These are phyloP conservation scores for Pseudogymnoascus sp. DNA, from an alignment of 2,329 filamentous ascomycete genomes.

Conservation along the genomic window DNA sequence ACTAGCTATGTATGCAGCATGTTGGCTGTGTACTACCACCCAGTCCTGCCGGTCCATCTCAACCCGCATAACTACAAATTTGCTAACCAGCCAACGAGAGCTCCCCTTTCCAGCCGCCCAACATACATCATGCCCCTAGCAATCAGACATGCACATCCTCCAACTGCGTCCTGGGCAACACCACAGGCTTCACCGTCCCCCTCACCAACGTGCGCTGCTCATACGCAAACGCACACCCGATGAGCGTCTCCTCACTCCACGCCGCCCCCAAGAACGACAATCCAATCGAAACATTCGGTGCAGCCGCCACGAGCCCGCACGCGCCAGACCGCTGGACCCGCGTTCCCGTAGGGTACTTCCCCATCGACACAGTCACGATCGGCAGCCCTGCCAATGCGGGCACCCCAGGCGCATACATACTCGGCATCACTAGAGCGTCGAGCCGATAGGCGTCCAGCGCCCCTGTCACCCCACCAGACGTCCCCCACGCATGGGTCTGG, in stretches of 20 bases:
- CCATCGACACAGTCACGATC: slow-evolving; percentile 55
- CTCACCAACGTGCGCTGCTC: slow-evolving; percentile 42
- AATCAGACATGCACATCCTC: slow-evolving; percentile 31
- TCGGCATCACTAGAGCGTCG: slow-evolving; percentile 55
- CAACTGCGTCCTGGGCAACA: slow-evolving; percentile 41
- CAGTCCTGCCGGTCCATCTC: neutral
- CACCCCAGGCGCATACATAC: slow-evolving; percentile 37
- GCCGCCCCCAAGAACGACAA: slow-evolving; percentile 52
- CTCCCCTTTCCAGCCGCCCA: neutral
- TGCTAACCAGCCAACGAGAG: neutral
- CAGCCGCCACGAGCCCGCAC: slow-evolving; percentile 14
- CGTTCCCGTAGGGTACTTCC: slow-evolving; percentile 43
- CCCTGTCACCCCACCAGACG: slow-evolving; percentile 49
- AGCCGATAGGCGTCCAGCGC: slow-evolving; percentile 48
- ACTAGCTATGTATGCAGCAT: neutral
- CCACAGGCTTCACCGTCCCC: slow-evolving; percentile 38
- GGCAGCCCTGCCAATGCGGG: slow-evolving; percentile 52
- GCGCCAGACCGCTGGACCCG: slow-evolving; percentile 14
- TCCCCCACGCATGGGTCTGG: neutral
- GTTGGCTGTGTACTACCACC: neutral
- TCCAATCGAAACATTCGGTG: slow-evolving; percentile 35
- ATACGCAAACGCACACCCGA: slow-evolving; percentile 60
- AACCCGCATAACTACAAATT: neutral
- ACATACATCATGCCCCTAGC: neutral
- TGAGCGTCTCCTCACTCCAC: slow-evolving; percentile 53